phyloP scores from a whole-genome alignment of 345 rosid species.

The Laguncularia racemosa region DNA sequence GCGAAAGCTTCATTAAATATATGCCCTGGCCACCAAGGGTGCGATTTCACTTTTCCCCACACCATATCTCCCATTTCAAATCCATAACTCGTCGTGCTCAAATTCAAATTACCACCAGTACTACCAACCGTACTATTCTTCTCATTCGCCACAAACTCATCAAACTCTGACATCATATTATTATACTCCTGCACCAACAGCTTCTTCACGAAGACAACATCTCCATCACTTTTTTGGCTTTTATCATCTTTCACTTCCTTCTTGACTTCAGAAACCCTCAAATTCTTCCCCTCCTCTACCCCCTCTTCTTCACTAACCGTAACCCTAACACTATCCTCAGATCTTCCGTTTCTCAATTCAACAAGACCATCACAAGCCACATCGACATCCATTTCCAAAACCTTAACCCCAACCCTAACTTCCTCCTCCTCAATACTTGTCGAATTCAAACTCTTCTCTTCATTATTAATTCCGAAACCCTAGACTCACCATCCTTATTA shows the following conservation, averaged over 20 bases:
- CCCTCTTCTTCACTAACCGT: conserved; percentile 1
- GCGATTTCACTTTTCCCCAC: conserved; percentile 99
- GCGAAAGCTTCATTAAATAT: conserved; percentile 92
- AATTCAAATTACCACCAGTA: conserved; percentile 45
- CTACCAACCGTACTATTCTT: conserved; percentile 34
- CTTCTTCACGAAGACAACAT: neutral
- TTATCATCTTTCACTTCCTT: neutral
- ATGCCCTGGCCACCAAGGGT: conserved; percentile 99
- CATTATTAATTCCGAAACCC: neutral
- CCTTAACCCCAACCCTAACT: too few species aligned
- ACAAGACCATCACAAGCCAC: neutral
- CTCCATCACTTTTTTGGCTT: neutral
- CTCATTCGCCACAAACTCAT: conserved; percentile 86
- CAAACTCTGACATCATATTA: conserved; percentile 78
- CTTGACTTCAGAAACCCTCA: conserved; percentile 10
- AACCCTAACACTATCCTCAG: conserved; percentile 5
- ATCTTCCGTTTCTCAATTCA: neutral
- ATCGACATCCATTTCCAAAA: too few species aligned
- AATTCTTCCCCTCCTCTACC: neutral
- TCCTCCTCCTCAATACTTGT: too few species aligned
- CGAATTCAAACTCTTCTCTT: too few species aligned
- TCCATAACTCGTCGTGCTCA: conserved; percentile 73
- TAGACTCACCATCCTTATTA: neutral
- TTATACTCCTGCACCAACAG: conserved; percentile 23
- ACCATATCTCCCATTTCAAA: conserved; percentile 96